These are phyloP conservation scores for Zygosaccharomyces pseudorouxii DNA, from an alignment of 805 yeast species.

Conservation along the genomic window DNA sequence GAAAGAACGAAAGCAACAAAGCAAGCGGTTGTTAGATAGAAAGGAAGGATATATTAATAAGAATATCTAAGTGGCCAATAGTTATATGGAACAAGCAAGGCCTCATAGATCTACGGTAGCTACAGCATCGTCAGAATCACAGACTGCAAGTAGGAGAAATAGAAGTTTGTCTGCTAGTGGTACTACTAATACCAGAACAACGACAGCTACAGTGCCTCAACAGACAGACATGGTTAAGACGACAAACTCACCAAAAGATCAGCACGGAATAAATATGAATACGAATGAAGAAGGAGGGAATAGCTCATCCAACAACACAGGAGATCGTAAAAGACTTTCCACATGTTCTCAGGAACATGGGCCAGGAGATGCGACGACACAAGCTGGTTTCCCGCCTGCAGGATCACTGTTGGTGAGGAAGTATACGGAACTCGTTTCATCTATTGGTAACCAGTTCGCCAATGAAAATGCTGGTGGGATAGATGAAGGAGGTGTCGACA, in stretches of 20 bases:
- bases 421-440: constrained; percentile 12
- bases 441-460: constrained; percentile 7
- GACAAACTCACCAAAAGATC: constrained; percentile 2
- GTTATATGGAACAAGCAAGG: constrained; percentile 21
- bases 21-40: background rate
- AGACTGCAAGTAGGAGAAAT: constrained; percentile 1
- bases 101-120: constrained; percentile 20
- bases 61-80: background rate
- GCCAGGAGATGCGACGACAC: background rate
- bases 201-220: background rate
- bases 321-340: constrained; percentile 5
- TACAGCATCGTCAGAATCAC: constrained; percentile 12
- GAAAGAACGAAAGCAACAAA: constrained; percentile 1
- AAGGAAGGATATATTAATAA: background rate
- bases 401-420: constrained; percentile 9
- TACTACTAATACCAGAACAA: background rate
- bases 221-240: background rate
- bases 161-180: background rate
- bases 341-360: constrained; percentile 5
- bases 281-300: constrained; percentile 10
- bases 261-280: constrained; percentile 4
- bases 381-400: constrained; percentile 1
- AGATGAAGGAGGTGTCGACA: background rate
- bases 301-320: background rate
- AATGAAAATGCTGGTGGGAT: background rate